Percentiles rank a stretch among this genome's conserved stretches.
Evolutionary conservation across 345 rosid species (phyloP).

Genomic region (Conringia planisiliqua): DNA sequence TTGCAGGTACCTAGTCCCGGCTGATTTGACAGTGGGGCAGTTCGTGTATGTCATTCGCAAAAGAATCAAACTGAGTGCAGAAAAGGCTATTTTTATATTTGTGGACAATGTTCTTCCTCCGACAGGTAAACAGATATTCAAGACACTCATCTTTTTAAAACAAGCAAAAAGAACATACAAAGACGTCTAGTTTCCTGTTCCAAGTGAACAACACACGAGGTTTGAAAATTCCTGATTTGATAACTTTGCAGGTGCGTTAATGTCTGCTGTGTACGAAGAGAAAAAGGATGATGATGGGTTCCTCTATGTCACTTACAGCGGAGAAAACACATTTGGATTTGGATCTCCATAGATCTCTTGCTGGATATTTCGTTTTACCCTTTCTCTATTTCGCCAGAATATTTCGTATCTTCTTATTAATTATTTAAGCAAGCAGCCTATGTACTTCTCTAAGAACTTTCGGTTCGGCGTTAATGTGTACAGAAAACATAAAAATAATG

Average conservation of each 20-base stretch:
- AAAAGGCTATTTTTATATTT: slow-evolving; percentile 83
- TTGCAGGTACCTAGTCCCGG: slow-evolving; percentile 77
- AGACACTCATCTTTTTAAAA: background rate
- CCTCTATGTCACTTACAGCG: slow-evolving; percentile 82
- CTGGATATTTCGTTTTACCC: background rate
- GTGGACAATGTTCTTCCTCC: slow-evolving; percentile 81
- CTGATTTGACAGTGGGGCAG: slow-evolving; percentile 83
- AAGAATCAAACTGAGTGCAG: slow-evolving; percentile 80
- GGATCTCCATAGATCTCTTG: slow-evolving; percentile 22
- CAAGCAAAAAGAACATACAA: background rate
- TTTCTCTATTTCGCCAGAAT: background rate
- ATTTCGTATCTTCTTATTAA: slow-evolving; percentile 6
- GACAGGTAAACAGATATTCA: slow-evolving; percentile 43
- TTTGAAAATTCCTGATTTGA: background rate
- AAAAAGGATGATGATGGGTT: slow-evolving; percentile 88
- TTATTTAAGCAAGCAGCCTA: slow-evolving; percentile 12
- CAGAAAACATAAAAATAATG: slow-evolving; percentile 25
- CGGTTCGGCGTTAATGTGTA: slow-evolving; percentile 16
- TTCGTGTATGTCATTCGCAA: slow-evolving; percentile 85
- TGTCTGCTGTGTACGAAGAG: slow-evolving; percentile 79
- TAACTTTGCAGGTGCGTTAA: slow-evolving; percentile 54
- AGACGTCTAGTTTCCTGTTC: background rate
- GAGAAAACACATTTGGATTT: slow-evolving; percentile 79
- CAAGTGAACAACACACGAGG: background rate
- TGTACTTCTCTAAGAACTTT: slow-evolving; percentile 18